Evolutionary conservation across 306 rosid genomes (phyloP).

Genomic region (Neltuma alba): DNA sequence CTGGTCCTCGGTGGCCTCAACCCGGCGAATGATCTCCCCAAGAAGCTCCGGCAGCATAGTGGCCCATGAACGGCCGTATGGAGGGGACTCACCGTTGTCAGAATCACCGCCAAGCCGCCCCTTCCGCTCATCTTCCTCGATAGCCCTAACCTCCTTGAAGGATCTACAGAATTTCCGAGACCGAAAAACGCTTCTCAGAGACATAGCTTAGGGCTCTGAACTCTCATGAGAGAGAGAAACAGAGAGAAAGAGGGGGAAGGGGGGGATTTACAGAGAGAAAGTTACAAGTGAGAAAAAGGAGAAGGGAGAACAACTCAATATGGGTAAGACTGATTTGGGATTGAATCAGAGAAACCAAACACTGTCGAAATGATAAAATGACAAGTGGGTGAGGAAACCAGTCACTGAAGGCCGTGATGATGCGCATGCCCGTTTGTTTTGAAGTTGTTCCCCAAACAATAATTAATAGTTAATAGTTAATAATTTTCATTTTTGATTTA

Average conservation of each 20-base stretch:
- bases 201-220: slow-evolving; percentile 54
- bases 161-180: slow-evolving; percentile 79
- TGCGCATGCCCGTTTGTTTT: neutral
- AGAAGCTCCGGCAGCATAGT: slow-evolving; percentile 87
- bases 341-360: neutral
- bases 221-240: slow-evolving; percentile 15
- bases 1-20: slow-evolving; percentile 53
- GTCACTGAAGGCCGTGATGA: neutral
- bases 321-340: neutral
- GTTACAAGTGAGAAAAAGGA: neutral
- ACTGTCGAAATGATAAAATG: slow-evolving; percentile 9
- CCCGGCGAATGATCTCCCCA: slow-evolving; percentile 63
- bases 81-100: neutral
- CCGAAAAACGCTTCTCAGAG: slow-evolving; percentile 59
- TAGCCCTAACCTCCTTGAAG: slow-evolving; percentile 43
- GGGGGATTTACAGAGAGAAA: slow-evolving; percentile 23
- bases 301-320: neutral
- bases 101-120: neutral
- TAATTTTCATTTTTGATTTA: no score
- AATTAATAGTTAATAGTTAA: no score
- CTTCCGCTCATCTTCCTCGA: neutral
- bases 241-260: slow-evolving; percentile 4
- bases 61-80: slow-evolving; percentile 52
- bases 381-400: slow-evolving; percentile 34
- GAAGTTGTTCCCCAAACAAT: neutral